Evolutionary conservation across 1,284 basidiomycete species (phyloP), one percentile per base, ranked within the genome.

Genomic region (Ustilago sp.): DNA sequence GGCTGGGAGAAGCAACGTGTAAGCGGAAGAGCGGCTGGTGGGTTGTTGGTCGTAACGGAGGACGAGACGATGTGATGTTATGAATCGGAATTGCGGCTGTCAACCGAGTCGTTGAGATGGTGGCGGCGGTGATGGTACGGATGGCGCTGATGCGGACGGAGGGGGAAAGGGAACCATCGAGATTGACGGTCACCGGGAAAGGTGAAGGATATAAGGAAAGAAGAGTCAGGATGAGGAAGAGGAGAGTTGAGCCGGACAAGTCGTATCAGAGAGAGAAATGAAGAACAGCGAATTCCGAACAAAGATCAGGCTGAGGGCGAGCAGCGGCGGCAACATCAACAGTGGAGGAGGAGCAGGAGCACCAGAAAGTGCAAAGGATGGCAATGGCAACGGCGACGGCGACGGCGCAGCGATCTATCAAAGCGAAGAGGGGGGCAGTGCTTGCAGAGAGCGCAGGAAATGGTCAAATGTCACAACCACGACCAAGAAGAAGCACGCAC

Each of bases 231-330:
- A 23, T 15, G 51, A 34, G 28, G 47, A 50, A 36, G 23, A 43
- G 45, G 56, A 32, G 56, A 43, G 19, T 43, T 38, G 28, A 57
- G 28, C 19, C 28, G 43, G 32, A 12, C 15, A 17, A 4, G 17
- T 8, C n/a, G 60, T 55, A 12, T 23, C 13, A 36, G 50, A 9
- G 23, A 38, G 51, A 50, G 55, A 34, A 55, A 54, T 41, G n/a
- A 48, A 69, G 68, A 64, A 54, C 58, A 57, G 64, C 39, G 34
- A 7, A 57, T 64, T 69, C 62, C 68, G 58, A 64, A 28, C 23
- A 28, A 28, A 69, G 68, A 69, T 64, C 62, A 64, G 68, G 67
- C 57, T 48, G 41, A 13, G 23, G 23, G 23, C 23, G 23, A 23
- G 23, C 23, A 23, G 23, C 23, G 23, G 41, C 59, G 32, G 45